These are phyloP conservation scores for Cytospora piceae DNA, from an alignment of 2,329 filamentous ascomycete species.

Conservation along the genomic window DNA sequence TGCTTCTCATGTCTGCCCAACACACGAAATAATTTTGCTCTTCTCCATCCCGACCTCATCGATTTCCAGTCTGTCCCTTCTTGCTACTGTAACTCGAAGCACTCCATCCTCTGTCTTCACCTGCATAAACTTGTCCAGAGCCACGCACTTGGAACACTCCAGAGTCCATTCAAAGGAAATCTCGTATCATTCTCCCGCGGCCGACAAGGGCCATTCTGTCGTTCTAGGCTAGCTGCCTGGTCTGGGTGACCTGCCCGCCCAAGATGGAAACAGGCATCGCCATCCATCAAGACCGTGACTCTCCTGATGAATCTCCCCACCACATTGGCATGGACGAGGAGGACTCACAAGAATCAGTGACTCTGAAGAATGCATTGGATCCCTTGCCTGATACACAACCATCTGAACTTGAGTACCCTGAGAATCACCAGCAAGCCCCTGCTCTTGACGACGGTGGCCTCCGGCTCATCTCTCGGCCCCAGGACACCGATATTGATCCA, in stretches of 20 bases:
- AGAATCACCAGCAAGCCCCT: neutral
- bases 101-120: neutral
- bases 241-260: neutral
- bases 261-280: constrained; percentile 14
- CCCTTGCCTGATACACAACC: constrained; percentile 12
- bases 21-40: neutral
- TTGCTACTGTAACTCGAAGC: neutral
- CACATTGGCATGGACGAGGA: constrained; percentile 1
- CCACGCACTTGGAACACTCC: neutral
- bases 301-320: neutral
- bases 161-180: neutral
- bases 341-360: constrained; percentile 8
- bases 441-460: neutral
- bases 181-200: neutral
- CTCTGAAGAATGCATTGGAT: constrained; percentile 3
- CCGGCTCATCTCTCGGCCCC: constrained; percentile 18
- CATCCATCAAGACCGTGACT: constrained; percentile 1
- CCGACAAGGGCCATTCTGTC: too few relatives aligned
- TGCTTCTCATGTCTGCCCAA: neutral
- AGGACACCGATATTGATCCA: constrained; percentile 13
- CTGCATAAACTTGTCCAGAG: neutral
- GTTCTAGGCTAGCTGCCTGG: neutral
- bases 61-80: neutral
- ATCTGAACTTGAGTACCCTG: neutral
- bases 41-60: neutral